Conservation (phyloP, 2,329 filamentous ascomycete species). For the Talaromyces funiculosus region DNA sequence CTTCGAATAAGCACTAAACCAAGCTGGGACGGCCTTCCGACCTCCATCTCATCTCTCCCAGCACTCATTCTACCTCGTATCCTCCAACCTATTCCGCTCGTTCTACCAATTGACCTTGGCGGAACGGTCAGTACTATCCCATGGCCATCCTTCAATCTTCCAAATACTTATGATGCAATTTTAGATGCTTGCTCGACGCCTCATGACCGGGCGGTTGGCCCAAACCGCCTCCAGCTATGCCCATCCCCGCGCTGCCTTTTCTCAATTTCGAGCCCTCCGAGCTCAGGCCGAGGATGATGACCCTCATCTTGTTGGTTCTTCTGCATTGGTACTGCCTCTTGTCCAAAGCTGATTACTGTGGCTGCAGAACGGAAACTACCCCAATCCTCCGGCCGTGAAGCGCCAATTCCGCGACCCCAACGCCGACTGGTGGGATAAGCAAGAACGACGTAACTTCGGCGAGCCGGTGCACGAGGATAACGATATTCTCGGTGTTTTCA, state of each 20-base stretch:
- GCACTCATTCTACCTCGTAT: slow-evolving; percentile 3
- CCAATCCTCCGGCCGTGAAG: slow-evolving; percentile 60
- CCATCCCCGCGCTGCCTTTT: slow-evolving; percentile 39
- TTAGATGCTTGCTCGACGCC: slow-evolving; percentile 43
- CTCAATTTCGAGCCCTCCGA: slow-evolving; percentile 32
- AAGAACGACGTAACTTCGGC: slow-evolving; percentile 94
- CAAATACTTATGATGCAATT: neutral
- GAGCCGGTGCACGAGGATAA: slow-evolving; percentile 96
- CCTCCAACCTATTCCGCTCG: slow-evolving; percentile 14
- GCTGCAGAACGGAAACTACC: slow-evolving; percentile 42
- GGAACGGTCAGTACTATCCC: slow-evolving; percentile 22
- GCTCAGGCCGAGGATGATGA: slow-evolving; percentile 37
- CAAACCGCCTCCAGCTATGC: slow-evolving; percentile 30
- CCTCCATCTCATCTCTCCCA: slow-evolving; percentile 1
- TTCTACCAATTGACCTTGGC: slow-evolving; percentile 20
- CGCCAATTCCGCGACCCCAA: slow-evolving; percentile 90
- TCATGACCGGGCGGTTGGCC: slow-evolving; percentile 39
- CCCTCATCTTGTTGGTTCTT: slow-evolving; percentile 36
- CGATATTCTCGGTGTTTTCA: slow-evolving; percentile 85
- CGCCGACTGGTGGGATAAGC: slow-evolving; percentile 93
- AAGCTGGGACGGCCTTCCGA: neutral
- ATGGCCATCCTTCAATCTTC: too few relatives aligned
- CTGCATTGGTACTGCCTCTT: neutral
- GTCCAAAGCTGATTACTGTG: slow-evolving; percentile 3
- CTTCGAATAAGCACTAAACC: neutral